Evolutionary conservation across 2,329 filamentous ascomycete genomes (phyloP).

Genomic region (Curvularia sp.): DNA sequence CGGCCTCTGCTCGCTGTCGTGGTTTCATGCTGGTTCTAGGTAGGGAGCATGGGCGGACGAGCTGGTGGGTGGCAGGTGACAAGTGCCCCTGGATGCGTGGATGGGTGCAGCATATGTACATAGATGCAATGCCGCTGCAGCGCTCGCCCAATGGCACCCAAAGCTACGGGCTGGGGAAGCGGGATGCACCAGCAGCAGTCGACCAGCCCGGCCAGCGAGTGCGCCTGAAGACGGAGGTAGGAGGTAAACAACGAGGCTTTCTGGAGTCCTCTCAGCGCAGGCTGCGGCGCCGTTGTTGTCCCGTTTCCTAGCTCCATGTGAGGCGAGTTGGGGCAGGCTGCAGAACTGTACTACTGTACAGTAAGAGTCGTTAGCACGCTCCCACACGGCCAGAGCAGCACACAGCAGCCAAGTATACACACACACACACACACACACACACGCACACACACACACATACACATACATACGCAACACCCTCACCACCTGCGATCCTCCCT

Average conservation of each 20-base stretch:
- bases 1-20: neutral
- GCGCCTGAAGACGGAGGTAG: too few species aligned
- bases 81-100: neutral
- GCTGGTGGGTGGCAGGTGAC: neutral
- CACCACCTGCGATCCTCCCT: neutral
- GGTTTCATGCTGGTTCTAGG: constrained; percentile 1
- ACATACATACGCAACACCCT: neutral
- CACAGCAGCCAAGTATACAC: neutral
- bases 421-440: neutral
- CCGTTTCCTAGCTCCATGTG: constrained; percentile 12
- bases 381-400: neutral
- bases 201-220: neutral
- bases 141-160: neutral
- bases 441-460: neutral
- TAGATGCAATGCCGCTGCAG: neutral
- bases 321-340: neutral
- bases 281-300: constrained; percentile 15
- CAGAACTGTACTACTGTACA: neutral
- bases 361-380: neutral
- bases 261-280: too few species aligned
- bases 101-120: neutral
- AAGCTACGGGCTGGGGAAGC: constrained; percentile 17
- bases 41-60: constrained; percentile 1
- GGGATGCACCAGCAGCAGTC: constrained; percentile 8
- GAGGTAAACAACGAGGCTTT: too few species aligned